Evolutionary conservation across 768 basidiomycete genomes (phyloP).

Genomic region (Suillus americanus): DNA sequence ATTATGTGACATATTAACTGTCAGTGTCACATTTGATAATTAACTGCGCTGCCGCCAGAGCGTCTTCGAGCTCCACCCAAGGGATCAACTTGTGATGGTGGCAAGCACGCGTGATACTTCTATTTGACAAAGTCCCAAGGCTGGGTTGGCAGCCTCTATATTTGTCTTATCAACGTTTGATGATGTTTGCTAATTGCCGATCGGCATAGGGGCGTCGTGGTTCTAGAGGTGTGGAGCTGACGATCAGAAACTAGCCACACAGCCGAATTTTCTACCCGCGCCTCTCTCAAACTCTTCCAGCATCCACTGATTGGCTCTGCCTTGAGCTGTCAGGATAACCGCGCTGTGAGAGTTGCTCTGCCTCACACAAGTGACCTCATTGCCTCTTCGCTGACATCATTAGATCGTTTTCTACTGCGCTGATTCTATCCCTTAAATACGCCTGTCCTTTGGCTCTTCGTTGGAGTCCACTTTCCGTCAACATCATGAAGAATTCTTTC

Average conservation of each 20-base stretch:
- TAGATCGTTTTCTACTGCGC: not conserved
- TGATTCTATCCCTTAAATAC: not conserved
- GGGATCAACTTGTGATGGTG: too few relatives aligned
- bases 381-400: conserved; percentile 4
- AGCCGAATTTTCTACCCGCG: not conserved
- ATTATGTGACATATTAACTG: not conserved
- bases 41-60: not conserved
- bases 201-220: not conserved
- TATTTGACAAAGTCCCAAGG: too few relatives aligned
- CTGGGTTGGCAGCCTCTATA: not conserved
- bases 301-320: not conserved
- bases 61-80: too few relatives aligned
- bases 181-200: not conserved
- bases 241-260: not conserved
- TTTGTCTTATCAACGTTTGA: not conserved
- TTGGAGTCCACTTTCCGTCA: not conserved
- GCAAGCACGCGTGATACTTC: too few relatives aligned
- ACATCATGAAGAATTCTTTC: conserved; percentile 3
- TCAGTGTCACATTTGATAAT: not conserved
- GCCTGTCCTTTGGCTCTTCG: not conserved
- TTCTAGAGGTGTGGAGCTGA: not conserved
- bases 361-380: not conserved
- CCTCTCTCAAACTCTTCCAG: not conserved
- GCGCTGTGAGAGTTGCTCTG: not conserved
- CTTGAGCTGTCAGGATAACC: not conserved